Evolutionary conservation across 192 early-diverging fungal genomes (phyloP), one percentile per base, ranked within the genome.

Genomic region (Gamsiella multidivaricata): DNA sequence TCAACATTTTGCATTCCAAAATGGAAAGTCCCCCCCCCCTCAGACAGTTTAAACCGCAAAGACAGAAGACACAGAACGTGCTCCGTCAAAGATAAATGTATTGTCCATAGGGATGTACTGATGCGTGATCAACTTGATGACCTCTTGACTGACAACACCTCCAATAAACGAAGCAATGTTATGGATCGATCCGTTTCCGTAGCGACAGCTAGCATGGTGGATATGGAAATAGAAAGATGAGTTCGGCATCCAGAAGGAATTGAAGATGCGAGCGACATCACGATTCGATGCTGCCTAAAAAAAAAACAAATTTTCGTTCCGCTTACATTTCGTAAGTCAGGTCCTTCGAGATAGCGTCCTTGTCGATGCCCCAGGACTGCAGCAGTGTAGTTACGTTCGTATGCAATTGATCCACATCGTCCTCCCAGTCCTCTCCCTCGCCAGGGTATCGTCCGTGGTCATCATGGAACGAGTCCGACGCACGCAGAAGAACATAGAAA

Each of bases 41-140:
- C 3, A 52, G 31, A 11, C 7, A 17, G 26, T 55, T 37, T 84
- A 87, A 11, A 85, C 54, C 18, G 58, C 55, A 69, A 82, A 85
- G 9, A 73, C 82, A 11, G 67, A 56, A 45, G 81, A 83, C 5
- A 83, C 88, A 12, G 89, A 84, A 39, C 84, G 85, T 33, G 95
- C 87, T 26, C 95, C 94, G 68, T 98, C 91, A 67, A 94, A 92
- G 15, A 99, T 81, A 53, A 89, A 89, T 0, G 92, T 89, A 74
- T 97, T 97, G 81, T 94, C 87, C 52, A 96, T 80, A 2, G 96
- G 96, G 52, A 96, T 90, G 70, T 99, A 99, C 83, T 99, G 97
- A 49, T 86, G 85, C 3, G 97, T 99, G 39, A 98, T 88, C 42
- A 99, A 73, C 85, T 99, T 99, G 85, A 98, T 97, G 28, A 90